phyloP scores from a whole-genome alignment of 305 asterid genomes.

The Solanum aculeatissimum region DNA sequence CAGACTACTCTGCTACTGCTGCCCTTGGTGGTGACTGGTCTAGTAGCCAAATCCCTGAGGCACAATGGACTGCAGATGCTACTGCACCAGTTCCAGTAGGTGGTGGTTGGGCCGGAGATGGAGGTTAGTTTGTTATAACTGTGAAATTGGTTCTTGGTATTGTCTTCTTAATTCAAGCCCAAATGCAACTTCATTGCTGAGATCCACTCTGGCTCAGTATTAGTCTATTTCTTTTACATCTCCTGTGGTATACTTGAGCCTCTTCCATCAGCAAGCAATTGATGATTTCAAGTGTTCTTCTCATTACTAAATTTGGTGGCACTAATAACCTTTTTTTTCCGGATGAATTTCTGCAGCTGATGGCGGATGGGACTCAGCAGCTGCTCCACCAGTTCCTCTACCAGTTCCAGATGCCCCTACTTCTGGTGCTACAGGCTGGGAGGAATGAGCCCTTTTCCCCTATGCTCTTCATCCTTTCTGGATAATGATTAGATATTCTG shows the following conservation, averaged over 20 bases:
- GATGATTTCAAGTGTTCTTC: not conserved
- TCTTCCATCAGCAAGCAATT: not conserved
- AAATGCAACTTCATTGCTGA: not conserved
- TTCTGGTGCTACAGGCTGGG: slow-evolving; percentile 15
- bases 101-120: slow-evolving; percentile 7
- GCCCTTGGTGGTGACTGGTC: slow-evolving; percentile 17
- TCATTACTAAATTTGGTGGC: not conserved
- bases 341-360: not conserved
- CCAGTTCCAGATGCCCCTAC: not conserved
- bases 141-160: not conserved
- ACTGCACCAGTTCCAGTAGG: slow-evolving; percentile 2
- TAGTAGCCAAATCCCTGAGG: slow-evolving; percentile 13
- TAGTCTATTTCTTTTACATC: not conserved
- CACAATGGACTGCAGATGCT: slow-evolving; percentile 8
- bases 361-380: slow-evolving; percentile 24
- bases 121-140: slow-evolving; percentile 7
- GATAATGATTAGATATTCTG: not conserved
- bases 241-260: not conserved
- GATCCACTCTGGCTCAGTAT: not conserved
- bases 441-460: slow-evolving; percentile 7
- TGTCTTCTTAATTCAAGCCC: too few relatives aligned
- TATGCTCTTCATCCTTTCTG: not conserved
- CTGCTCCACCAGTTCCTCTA: slow-evolving; percentile 8
- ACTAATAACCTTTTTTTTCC: not conserved
- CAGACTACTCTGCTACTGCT: slow-evolving; percentile 6